These are phyloP conservation scores for Collybiopsis confluens DNA, from an alignment of 768 basidiomycete genomes.

Conservation along the genomic window DNA sequence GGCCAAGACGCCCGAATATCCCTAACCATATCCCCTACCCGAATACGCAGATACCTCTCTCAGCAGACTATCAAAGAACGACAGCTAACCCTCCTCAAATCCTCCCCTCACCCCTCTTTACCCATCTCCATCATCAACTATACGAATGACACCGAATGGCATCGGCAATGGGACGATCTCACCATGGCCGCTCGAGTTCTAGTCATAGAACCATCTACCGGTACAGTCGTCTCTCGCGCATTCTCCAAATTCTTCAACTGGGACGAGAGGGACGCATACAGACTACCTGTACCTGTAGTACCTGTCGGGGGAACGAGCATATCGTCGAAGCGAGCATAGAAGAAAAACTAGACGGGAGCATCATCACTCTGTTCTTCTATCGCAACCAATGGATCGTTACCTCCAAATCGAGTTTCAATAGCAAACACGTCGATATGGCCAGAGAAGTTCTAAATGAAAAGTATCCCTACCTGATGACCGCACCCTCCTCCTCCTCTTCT, in stretches of 20 bases:
- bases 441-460: conserved; percentile 8
- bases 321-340: conserved; percentile 4
- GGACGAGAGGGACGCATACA: conserved; percentile 9
- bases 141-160: conserved; percentile 1
- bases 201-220: conserved; percentile 7
- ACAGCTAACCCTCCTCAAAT: conserved; percentile 9
- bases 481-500: too few species aligned
- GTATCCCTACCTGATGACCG: conserved; percentile 1
- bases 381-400: conserved; percentile 7
- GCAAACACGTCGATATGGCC: conserved; percentile 7
- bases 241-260: conserved; percentile 14
- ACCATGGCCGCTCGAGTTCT: conserved; percentile 8
- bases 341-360: conserved; percentile 14
- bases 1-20: conserved; percentile 3
- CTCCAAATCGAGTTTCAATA: conserved; percentile 9
- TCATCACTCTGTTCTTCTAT: conserved; percentile 11
- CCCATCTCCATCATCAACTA: conserved; percentile 12
- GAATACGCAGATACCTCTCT: not conserved
- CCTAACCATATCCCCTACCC: not conserved
- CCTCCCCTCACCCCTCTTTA: conserved; percentile 7
- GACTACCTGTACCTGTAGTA: not conserved
- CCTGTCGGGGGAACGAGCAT: not conserved
- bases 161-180: conserved; percentile 3
- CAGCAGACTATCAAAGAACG: not conserved
- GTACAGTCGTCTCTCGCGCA: conserved; percentile 7